Percentiles rank a stretch among this genome's conserved stretches.
These are phyloP conservation scores for Tulasnella sp. DNA, from an alignment of 768 basidiomycete genomes.

Conservation along the genomic window DNA sequence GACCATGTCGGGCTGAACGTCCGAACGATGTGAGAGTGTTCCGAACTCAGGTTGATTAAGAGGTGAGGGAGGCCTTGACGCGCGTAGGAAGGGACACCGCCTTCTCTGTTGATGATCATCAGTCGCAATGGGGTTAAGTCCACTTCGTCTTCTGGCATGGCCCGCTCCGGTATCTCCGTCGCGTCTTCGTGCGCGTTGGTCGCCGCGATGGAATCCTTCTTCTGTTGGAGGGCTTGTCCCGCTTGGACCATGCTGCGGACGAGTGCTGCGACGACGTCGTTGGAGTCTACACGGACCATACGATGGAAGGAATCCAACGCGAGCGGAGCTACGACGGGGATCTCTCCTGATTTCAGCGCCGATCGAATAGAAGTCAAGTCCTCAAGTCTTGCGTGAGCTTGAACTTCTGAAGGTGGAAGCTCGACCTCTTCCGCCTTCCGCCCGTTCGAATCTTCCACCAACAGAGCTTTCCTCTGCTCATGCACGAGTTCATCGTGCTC, in stretches of 20 bases:
- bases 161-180: conserved; percentile 8
- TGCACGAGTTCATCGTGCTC: conserved; percentile 35
- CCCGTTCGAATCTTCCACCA: conserved; percentile 33
- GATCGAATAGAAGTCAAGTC: conserved; percentile 83
- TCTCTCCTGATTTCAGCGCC: conserved; percentile 88
- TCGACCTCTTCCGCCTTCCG: conserved; percentile 36
- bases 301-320: conserved; percentile 88
- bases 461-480: neutral
- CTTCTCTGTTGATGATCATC: conserved; percentile 96
- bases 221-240: conserved; percentile 30
- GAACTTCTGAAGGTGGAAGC: conserved; percentile 51
- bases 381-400: conserved; percentile 67
- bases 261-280: conserved; percentile 84
- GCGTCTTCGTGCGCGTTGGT: conserved; percentile 13
- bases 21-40: conserved; percentile 75
- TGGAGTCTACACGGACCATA: conserved; percentile 77
- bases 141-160: conserved; percentile 44
- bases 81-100: conserved; percentile 96
- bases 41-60: conserved; percentile 87
- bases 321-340: conserved; percentile 91
- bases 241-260: conserved; percentile 74
- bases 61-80: conserved; percentile 92
- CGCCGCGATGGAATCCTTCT: neutral
- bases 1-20: conserved; percentile 81
- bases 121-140: conserved; percentile 92